Conservation (phyloP, 1,284 basidiomycete species). For the Volvariella volvacea region DNA sequence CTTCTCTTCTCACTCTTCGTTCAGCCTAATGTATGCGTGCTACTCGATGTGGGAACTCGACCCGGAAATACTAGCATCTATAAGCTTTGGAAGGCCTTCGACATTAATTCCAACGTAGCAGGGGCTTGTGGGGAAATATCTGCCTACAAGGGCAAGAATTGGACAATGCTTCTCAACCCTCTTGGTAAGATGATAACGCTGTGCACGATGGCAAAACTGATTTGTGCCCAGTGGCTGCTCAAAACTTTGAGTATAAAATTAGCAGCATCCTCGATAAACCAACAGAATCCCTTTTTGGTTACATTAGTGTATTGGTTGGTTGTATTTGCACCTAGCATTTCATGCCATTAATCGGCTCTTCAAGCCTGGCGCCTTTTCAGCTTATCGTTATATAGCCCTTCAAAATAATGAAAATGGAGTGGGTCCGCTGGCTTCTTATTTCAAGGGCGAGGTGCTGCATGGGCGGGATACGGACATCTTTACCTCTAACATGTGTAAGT, state of each 20-base stretch:
- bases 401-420: conserved; percentile 83
- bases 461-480: conserved; percentile 93
- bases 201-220: conserved; percentile 6
- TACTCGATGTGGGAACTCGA: conserved; percentile 91
- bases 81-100: conserved; percentile 93
- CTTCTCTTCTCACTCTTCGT: not conserved
- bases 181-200: conserved; percentile 48
- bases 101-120: conserved; percentile 87
- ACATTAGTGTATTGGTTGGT: conserved; percentile 75
- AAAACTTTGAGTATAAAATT: conserved; percentile 94
- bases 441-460: conserved; percentile 92
- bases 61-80: conserved; percentile 85
- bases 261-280: conserved; percentile 94
- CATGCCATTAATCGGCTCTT: conserved; percentile 7
- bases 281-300: conserved; percentile 89
- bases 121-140: conserved; percentile 96
- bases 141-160: conserved; percentile 85
- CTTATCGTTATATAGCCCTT: conserved; percentile 82
- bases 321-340: not conserved
- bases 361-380: conserved; percentile 92
- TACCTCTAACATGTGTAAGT: conserved; percentile 86
- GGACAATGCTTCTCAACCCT: conserved; percentile 78
- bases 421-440: conserved; percentile 92
- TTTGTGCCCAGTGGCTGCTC: conserved; percentile 68
- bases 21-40: conserved; percentile 82